These are phyloP conservation scores for Crithidia brevicula DNA, from an alignment of 208 protist genomes.

Conservation along the genomic window DNA sequence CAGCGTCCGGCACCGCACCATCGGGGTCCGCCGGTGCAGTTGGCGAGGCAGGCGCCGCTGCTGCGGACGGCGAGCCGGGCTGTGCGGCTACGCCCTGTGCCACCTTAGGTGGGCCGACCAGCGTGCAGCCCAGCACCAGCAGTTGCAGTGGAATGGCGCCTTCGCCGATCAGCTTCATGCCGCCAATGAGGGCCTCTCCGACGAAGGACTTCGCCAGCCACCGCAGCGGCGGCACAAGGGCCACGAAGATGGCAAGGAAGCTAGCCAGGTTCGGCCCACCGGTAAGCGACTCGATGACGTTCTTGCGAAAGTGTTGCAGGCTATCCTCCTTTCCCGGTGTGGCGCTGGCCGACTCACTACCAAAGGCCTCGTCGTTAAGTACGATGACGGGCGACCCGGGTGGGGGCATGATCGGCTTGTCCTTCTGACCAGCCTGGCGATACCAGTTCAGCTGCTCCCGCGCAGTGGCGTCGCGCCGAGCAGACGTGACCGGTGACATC, in stretches of 20 bases:
- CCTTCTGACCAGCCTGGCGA: conserved; percentile 17
- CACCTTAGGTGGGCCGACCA: conserved; percentile 9
- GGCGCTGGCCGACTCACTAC: not conserved
- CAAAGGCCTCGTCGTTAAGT: conserved; percentile 1
- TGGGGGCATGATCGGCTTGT: conserved; percentile 33
- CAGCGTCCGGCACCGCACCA: conserved; percentile 2
- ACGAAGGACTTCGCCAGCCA: conserved; percentile 49
- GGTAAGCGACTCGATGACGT: conserved; percentile 30
- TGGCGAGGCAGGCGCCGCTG: not conserved
- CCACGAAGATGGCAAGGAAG: conserved; percentile 57
- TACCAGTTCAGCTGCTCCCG: conserved; percentile 56
- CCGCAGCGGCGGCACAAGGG: conserved; percentile 61
- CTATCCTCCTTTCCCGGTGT: not conserved
- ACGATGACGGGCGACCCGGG: conserved; percentile 10
- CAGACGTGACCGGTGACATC: not conserved
- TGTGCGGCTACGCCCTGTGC: not conserved
- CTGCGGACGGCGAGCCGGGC: not conserved
- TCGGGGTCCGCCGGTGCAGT: not conserved
- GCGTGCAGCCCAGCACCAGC: conserved; percentile 53
- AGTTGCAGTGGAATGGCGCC: conserved; percentile 70
- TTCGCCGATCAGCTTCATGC: conserved; percentile 55
- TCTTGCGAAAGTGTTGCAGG: conserved; percentile 11
- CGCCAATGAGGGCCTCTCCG: conserved; percentile 54
- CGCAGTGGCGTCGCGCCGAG: conserved; percentile 29
- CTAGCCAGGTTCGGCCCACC: conserved; percentile 49